phyloP scores from a whole-genome alignment of 495 filamentous ascomycete species.

The Chaetomium fimeti region DNA sequence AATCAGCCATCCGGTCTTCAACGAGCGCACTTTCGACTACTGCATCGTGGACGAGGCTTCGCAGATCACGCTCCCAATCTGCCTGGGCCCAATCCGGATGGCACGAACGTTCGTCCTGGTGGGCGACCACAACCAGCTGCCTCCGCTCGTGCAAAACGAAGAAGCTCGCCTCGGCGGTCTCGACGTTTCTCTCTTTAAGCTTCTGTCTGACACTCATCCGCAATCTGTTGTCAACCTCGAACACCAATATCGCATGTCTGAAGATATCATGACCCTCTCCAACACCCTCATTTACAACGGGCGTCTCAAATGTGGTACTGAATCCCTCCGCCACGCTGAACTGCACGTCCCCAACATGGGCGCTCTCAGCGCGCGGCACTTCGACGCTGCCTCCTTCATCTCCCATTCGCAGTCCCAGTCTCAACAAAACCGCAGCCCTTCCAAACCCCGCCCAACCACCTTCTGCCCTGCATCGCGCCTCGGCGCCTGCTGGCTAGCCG shows the following conservation, averaged over 20 bases:
- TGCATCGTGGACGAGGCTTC: constrained; percentile 98
- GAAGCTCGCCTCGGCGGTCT: constrained; percentile 81
- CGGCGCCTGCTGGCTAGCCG: constrained; percentile 76
- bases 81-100: constrained; percentile 89
- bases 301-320: constrained; percentile 81
- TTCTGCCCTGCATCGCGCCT: constrained; percentile 54
- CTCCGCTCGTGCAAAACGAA: constrained; percentile 89
- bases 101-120: constrained; percentile 92
- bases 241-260: constrained; percentile 97
- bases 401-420: constrained; percentile 22
- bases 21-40: constrained; percentile 88
- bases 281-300: constrained; percentile 93
- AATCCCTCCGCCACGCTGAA: constrained; percentile 65
- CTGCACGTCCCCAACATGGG: constrained; percentile 52
- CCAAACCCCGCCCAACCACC: constrained; percentile 48
- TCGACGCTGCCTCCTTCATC: constrained; percentile 45
- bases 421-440: constrained; percentile 5
- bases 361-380: constrained; percentile 58
- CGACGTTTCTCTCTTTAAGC: constrained; percentile 89
- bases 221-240: constrained; percentile 83
- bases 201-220: constrained; percentile 85
- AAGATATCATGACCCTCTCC: constrained; percentile 90
- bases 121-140: constrained; percentile 93
- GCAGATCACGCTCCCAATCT: constrained; percentile 93
- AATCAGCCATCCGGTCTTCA: constrained; percentile 84